Percentiles rank a stretch among this genome's conserved stretches.
Evolutionary conservation across 306 rosid species (phyloP).

Genomic region (Rubus idaeus): DNA sequence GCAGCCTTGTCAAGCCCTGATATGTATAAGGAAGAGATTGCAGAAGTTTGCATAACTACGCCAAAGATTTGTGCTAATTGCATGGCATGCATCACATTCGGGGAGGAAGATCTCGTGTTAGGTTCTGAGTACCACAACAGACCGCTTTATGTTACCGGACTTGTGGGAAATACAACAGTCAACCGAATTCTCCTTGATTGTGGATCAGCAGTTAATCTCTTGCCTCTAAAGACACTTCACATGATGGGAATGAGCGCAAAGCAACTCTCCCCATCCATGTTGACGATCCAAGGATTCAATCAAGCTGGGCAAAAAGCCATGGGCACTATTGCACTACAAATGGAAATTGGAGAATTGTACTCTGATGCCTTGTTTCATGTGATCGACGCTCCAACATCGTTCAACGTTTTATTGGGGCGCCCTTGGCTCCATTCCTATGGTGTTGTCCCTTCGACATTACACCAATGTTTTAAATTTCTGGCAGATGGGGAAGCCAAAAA

Average conservation of each 20-base stretch:
- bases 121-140: background rate
- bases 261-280: background rate
- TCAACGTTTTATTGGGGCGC: background rate
- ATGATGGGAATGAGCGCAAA: background rate
- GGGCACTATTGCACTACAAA: too few relatives aligned
- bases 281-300: background rate
- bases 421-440: background rate
- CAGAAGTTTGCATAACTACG: rapidly evolving
- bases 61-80: background rate
- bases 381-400: background rate
- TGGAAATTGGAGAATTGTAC: background rate
- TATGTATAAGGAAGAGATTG: background rate
- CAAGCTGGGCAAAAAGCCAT: background rate
- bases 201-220: background rate
- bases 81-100: background rate
- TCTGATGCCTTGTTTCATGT: background rate
- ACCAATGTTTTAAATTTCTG: background rate
- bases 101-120: background rate
- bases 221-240: background rate
- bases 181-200: background rate
- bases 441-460: background rate
- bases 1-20: background rate
- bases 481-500: background rate
- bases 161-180: background rate
- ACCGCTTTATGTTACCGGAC: background rate